Conservation (phyloP, 2,329 filamentous ascomycete species). For the Fusarium aywerte region DNA sequence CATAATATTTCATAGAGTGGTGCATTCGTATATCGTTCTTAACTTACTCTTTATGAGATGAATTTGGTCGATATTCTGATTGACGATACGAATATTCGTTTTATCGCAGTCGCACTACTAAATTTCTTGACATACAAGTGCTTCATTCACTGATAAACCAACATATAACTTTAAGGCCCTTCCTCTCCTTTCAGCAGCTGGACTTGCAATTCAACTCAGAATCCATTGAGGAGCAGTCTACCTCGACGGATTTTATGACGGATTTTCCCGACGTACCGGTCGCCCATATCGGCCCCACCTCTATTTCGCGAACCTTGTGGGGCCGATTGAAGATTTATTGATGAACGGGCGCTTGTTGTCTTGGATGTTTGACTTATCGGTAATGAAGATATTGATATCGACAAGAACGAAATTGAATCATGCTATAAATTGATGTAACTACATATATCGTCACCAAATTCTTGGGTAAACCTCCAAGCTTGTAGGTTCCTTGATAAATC, state of each 20-base stretch:
- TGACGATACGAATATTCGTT: no score
- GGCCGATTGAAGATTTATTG: conserved; percentile 4
- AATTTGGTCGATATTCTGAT: no score
- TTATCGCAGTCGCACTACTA: no score
- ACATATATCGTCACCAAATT: conserved; percentile 1
- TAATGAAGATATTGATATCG: not conserved
- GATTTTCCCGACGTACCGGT: conserved; percentile 12
- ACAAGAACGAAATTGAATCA: not conserved
- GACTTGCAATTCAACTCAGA: not conserved
- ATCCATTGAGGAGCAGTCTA: not conserved
- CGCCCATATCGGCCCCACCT: conserved; percentile 13
- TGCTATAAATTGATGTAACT: not conserved
- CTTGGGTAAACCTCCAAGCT: not conserved
- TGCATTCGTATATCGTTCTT: no score
- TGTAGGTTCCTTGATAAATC: not conserved
- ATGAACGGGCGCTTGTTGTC: not conserved
- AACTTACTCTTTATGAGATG: no score
- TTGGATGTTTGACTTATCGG: not conserved
- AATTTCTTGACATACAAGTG: no score
- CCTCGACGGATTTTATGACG: not conserved
- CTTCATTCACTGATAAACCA: no score
- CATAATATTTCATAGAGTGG: no score
- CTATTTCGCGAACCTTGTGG: not conserved
- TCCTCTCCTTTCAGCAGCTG: not conserved
- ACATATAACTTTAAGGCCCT: not conserved